phyloP scores from a whole-genome alignment of 345 rosid species.

The Populus pruinosa region DNA sequence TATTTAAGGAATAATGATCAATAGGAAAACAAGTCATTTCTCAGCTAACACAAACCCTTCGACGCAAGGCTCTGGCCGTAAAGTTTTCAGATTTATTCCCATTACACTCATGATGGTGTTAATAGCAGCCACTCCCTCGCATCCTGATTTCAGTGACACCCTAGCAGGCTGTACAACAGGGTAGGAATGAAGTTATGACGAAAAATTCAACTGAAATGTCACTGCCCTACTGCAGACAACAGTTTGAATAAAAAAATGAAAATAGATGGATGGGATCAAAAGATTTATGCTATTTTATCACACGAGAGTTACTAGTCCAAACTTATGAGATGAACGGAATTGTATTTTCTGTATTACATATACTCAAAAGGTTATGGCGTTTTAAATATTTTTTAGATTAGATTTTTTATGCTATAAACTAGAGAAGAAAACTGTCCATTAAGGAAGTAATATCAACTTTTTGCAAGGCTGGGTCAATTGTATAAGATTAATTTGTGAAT shows the following conservation, averaged over 20 bases:
- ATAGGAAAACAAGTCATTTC: not conserved
- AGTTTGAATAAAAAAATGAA: not conserved
- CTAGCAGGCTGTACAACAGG: conserved; percentile 69
- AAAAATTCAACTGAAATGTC: conserved; percentile 1
- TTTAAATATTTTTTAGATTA: not conserved
- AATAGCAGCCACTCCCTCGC: conserved; percentile 86
- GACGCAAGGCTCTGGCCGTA: conserved; percentile 95
- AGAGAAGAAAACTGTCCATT: not conserved
- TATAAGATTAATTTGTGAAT: not conserved
- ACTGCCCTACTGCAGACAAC: not conserved
- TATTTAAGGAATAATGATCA: not conserved
- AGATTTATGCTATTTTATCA: not conserved
- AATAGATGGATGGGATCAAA: not conserved
- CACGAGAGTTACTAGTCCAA: not conserved
- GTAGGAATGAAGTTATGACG: conserved; percentile 1
- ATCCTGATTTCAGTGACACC: conserved; percentile 71
- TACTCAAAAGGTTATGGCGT: not conserved
- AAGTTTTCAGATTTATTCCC: conserved; percentile 81
- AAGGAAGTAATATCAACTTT: not conserved
- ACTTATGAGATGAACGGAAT: not conserved
- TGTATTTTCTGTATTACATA: not conserved
- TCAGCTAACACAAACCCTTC: conserved; percentile 68
- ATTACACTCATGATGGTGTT: conserved; percentile 96
- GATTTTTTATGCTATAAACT: not conserved
- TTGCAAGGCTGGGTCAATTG: not conserved